Evolutionary conservation across 306 rosid species (phyloP).

Genomic region (Casuarina equisetifolia): DNA sequence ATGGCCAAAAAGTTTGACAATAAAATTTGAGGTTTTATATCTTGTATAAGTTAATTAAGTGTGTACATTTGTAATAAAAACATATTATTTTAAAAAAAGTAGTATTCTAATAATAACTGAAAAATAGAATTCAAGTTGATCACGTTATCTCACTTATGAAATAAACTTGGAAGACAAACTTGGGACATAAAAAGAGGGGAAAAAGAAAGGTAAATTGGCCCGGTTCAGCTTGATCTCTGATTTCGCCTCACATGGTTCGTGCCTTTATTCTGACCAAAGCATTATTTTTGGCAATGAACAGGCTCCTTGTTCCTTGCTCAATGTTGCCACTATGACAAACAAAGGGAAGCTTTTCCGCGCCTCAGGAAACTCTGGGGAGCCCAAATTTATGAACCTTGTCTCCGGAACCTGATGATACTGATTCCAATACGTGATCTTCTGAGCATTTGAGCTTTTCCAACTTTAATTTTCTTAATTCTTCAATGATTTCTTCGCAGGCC

Average conservation of each 20-base stretch:
- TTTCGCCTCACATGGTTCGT: constrained; percentile 2
- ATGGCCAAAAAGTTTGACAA: too few species aligned
- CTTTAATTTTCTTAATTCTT: constrained; percentile 12
- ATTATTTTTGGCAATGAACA: constrained; percentile 3
- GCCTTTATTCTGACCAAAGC: background rate
- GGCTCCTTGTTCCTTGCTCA: constrained; percentile 17
- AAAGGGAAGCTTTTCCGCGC: background rate
- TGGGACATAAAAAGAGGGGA: too few species aligned
- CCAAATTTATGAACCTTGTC: background rate
- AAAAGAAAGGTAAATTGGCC: background rate
- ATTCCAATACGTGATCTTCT: background rate
- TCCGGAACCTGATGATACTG: background rate
- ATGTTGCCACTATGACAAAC: background rate
- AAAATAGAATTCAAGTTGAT: too few species aligned
- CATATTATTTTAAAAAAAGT: too few species aligned
- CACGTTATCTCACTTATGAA: too few species aligned
- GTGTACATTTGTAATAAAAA: too few species aligned
- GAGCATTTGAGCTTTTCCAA: background rate
- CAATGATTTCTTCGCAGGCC: constrained; percentile 23
- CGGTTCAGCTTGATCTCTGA: background rate
- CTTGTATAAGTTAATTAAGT: too few species aligned
- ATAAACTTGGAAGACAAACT: too few species aligned
- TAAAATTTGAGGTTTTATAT: too few species aligned
- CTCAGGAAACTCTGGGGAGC: background rate
- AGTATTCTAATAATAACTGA: too few species aligned